Evolutionary conservation across 2,329 filamentous ascomycete species (phyloP).

Genomic region (Alternaria consortialis): DNA sequence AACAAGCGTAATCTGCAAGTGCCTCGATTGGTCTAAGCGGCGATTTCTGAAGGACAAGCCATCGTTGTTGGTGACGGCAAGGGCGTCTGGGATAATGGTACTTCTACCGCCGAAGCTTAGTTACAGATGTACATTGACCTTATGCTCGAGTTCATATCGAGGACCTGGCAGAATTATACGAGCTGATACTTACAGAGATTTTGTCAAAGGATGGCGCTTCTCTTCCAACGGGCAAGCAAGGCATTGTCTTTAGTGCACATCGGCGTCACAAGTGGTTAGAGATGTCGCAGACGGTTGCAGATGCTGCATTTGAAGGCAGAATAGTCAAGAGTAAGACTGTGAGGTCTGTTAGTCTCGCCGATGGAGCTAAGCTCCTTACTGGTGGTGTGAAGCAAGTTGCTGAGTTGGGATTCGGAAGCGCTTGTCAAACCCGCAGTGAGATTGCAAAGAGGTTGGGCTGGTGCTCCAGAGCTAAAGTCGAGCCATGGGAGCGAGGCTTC

Average conservation of each 20-base stretch:
- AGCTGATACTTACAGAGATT: not conserved
- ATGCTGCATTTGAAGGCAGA: constrained; percentile 2
- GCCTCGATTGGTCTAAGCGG: constrained; percentile 5
- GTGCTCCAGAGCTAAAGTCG: not conserved
- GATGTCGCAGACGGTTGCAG: not conserved
- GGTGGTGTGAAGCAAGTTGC: constrained; percentile 3
- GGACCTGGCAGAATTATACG: constrained; percentile 4
- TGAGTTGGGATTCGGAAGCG: constrained; percentile 3
- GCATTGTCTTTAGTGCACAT: constrained; percentile 5
- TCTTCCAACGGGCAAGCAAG: constrained; percentile 4
- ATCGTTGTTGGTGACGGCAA: constrained; percentile 3
- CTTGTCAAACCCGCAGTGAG: not conserved
- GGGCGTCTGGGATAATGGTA: constrained; percentile 8
- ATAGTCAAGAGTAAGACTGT: not conserved
- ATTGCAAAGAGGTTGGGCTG: constrained; percentile 2
- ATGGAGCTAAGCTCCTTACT: constrained; percentile 1
- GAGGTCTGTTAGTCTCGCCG: constrained; percentile 1
- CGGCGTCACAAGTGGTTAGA: constrained; percentile 1
- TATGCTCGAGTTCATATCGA: constrained; percentile 3
- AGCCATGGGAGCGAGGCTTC: constrained; percentile 7
- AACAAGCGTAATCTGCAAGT: constrained; percentile 10
- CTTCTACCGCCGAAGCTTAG: not conserved
- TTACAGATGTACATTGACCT: not conserved
- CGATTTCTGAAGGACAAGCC: constrained; percentile 5
- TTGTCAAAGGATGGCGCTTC: constrained; percentile 2